phyloP scores from a whole-genome alignment of 163 green algal species.

The Scenedesmus sp. region DNA sequence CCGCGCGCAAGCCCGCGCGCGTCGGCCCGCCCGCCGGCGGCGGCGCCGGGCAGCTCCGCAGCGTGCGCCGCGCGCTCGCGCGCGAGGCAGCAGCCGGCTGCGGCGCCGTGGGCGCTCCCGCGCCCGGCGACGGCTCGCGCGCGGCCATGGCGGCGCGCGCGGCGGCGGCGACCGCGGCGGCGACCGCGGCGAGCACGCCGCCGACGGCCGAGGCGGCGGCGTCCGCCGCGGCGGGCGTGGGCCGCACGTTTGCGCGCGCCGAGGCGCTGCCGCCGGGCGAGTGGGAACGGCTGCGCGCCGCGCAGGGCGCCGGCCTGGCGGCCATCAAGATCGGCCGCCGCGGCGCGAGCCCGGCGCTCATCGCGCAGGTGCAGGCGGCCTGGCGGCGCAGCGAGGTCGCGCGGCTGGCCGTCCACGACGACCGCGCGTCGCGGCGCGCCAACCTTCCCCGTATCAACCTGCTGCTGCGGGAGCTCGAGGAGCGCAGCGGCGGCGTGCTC shows the following conservation, averaged over 20 bases:
- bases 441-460: conserved; percentile 41
- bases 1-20: conserved; percentile 4
- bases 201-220: not conserved
- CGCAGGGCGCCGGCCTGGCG: not conserved
- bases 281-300: conserved; percentile 3
- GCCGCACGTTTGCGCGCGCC: conserved; percentile 17
- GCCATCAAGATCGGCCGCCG: conserved; percentile 33
- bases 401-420: conserved; percentile 36
- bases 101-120: no score
- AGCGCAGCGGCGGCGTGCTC: conserved; percentile 26
- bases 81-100: no score
- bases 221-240: conserved; percentile 1
- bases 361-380: not conserved
- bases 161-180: conserved; percentile 3
- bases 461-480: conserved; percentile 37
- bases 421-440: not conserved
- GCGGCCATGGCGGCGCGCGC: not conserved
- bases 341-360: conserved; percentile 7
- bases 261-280: conserved; percentile 23
- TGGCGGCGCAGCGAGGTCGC: conserved; percentile 24
- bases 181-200: conserved; percentile 8
- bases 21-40: conserved; percentile 15
- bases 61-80: no score
- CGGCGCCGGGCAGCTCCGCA: not conserved
- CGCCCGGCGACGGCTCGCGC: no score